Conservation (phyloP, 2,329 filamentous ascomycete genomes). For the Calonectria pauciramosa region DNA sequence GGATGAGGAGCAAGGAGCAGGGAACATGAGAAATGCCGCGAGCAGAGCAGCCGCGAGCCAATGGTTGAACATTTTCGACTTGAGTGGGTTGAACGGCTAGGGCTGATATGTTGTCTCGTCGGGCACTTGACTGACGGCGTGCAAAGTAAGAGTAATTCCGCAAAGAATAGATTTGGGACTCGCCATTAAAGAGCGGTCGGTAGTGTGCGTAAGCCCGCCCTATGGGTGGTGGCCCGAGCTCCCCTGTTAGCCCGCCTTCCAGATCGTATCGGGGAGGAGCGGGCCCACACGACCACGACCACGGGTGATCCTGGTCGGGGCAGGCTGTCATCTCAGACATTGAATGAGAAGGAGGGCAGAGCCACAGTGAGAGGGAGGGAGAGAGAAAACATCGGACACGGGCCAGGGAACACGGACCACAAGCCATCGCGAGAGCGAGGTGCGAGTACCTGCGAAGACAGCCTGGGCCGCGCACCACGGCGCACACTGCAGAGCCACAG, state of each 20-base stretch:
- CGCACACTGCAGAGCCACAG: neutral
- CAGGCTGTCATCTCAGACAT: neutral
- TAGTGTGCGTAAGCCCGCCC: neutral
- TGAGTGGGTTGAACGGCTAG: neutral
- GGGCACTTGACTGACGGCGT: neutral
- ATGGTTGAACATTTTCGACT: neutral
- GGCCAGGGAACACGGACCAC: neutral
- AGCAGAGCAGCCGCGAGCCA: neutral
- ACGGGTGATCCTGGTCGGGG: neutral
- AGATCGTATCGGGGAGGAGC: slow-evolving; percentile 1
- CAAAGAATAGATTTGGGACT: neutral
- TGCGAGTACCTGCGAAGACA: neutral
- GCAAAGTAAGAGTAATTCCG: neutral
- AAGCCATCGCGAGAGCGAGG: neutral
- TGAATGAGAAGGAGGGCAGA: neutral
- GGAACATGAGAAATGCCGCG: neutral
- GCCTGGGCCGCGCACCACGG: neutral
- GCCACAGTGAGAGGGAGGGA: neutral
- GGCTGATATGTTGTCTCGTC: neutral
- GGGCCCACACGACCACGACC: neutral
- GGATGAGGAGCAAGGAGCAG: neutral
- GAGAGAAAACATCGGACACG: neutral
- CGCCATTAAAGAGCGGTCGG: neutral
- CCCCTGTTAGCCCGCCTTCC: neutral
- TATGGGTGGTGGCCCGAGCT: neutral